Conservation (phyloP, 139 green algal genomes). For the Micractinium sp. region DNA sequence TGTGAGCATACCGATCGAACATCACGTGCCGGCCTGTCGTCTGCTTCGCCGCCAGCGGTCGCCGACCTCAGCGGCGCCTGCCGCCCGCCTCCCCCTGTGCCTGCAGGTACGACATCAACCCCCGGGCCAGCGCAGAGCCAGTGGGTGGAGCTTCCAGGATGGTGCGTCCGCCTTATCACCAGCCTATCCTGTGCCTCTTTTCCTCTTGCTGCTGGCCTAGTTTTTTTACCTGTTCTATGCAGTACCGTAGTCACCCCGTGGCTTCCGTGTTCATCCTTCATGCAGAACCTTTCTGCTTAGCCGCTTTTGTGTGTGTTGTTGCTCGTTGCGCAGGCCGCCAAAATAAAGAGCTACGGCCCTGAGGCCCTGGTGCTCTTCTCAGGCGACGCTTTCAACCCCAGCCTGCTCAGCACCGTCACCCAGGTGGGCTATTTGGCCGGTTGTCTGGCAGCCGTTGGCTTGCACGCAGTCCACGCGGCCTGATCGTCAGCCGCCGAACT, state of each 20-base stretch:
- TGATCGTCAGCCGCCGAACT: too few relatives aligned
- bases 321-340: not conserved
- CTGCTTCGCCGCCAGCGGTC: not conserved
- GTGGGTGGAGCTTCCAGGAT: constrained; percentile 72
- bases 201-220: too few relatives aligned
- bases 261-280: too few relatives aligned
- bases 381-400: constrained; percentile 79
- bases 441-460: too few relatives aligned
- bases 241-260: too few relatives aligned
- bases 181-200: not conserved
- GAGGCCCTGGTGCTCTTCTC: constrained; percentile 79
- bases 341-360: constrained; percentile 13
- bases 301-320: too few relatives aligned
- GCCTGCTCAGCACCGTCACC: constrained; percentile 74
- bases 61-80: too few relatives aligned
- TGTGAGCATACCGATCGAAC: constrained; percentile 24
- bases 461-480: too few relatives aligned
- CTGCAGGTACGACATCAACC: not conserved
- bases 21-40: not conserved
- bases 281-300: too few relatives aligned
- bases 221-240: too few relatives aligned
- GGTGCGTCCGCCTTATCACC: not conserved
- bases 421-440: constrained; percentile 17
- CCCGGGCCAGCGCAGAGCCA: constrained; percentile 49
- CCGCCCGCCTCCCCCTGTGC: too few relatives aligned